These are phyloP conservation scores for Aspergillus quadrilineatus DNA, from an alignment of 2,329 filamentous ascomycete genomes.

Conservation along the genomic window DNA sequence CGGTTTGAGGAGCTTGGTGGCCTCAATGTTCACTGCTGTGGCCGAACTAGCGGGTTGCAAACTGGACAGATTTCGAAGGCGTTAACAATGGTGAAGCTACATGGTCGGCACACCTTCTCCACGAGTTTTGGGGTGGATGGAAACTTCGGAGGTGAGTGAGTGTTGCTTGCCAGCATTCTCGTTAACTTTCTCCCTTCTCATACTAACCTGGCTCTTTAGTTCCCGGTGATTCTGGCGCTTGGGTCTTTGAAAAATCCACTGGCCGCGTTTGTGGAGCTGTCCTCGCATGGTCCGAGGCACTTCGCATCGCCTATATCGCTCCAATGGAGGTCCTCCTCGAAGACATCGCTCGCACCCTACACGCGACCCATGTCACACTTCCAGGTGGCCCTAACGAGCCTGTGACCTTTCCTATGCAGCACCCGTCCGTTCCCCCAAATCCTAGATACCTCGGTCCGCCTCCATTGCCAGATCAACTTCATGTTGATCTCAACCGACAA, in stretches of 20 bases:
- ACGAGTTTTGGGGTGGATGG: conserved; percentile 66
- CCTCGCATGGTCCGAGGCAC: conserved; percentile 79
- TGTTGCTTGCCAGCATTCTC: conserved; percentile 14
- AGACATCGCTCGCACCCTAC: conserved; percentile 78
- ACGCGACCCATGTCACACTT: conserved; percentile 67
- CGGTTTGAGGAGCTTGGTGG: conserved; percentile 63
- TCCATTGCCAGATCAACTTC: conserved; percentile 27
- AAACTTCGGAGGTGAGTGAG: conserved; percentile 54
- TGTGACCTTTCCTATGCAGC: conserved; percentile 25
- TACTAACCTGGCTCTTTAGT: conserved; percentile 43
- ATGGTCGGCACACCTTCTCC: conserved; percentile 76
- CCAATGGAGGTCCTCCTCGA: conserved; percentile 88
- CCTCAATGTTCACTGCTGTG: conserved; percentile 80
- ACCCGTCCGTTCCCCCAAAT: conserved; percentile 20
- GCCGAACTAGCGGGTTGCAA: conserved; percentile 80
- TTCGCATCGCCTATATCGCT: conserved; percentile 83
- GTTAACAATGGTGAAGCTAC: conserved; percentile 82
- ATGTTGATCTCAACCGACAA: conserved; percentile 27
- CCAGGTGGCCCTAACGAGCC: conserved; percentile 52
- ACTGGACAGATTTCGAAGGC: conserved; percentile 73
- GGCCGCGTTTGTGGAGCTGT: conserved; percentile 86
- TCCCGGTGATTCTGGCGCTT: conserved; percentile 88
- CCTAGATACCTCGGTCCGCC: conserved; percentile 24
- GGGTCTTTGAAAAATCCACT: conserved; percentile 79
- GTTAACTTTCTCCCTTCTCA: background rate